Conservation (phyloP, 2,329 filamentous ascomycete species). For the Alternaria brassicae region DNA sequence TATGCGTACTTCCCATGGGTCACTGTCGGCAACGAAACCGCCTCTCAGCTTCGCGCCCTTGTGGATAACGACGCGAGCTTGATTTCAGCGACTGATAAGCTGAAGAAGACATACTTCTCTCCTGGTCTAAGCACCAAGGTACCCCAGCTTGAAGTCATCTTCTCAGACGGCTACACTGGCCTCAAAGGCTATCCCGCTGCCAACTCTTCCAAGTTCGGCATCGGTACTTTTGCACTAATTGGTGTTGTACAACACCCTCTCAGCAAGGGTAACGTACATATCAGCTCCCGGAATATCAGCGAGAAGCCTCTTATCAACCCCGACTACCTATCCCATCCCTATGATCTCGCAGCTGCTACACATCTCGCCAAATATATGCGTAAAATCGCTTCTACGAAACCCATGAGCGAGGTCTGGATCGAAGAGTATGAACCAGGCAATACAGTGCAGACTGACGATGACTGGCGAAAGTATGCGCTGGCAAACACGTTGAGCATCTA, state of each 20-base stretch:
- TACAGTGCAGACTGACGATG: slow-evolving; percentile 35
- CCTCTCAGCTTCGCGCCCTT: slow-evolving; percentile 39
- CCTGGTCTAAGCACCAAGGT: slow-evolving; percentile 40
- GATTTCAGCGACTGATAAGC: slow-evolving; percentile 23
- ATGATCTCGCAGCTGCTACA: slow-evolving; percentile 34
- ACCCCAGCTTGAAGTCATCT: slow-evolving; percentile 55
- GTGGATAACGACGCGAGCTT: slow-evolving; percentile 35
- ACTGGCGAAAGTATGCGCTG: slow-evolving; percentile 31
- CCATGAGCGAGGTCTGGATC: slow-evolving; percentile 39
- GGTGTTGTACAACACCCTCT: slow-evolving; percentile 47
- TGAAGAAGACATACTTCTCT: slow-evolving; percentile 45
- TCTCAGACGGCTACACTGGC: slow-evolving; percentile 57
- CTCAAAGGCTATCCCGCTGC: slow-evolving; percentile 43
- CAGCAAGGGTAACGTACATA: slow-evolving; percentile 38
- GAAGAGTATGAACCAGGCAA: slow-evolving; percentile 42
- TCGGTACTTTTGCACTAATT: slow-evolving; percentile 45
- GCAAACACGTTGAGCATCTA: slow-evolving; percentile 35
- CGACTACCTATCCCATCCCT: slow-evolving; percentile 38
- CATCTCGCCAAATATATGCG: slow-evolving; percentile 39
- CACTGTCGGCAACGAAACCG: slow-evolving; percentile 45
- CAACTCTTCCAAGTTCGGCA: slow-evolving; percentile 37
- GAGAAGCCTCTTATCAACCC: slow-evolving; percentile 39
- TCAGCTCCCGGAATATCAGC: slow-evolving; percentile 29
- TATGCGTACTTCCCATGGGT: slow-evolving; percentile 56
- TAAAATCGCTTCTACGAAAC: slow-evolving; percentile 26